Base-by-base conservation (phyloP, 176 grass and related monocot genomes). In the Triticum dicoccoides region DNA sequence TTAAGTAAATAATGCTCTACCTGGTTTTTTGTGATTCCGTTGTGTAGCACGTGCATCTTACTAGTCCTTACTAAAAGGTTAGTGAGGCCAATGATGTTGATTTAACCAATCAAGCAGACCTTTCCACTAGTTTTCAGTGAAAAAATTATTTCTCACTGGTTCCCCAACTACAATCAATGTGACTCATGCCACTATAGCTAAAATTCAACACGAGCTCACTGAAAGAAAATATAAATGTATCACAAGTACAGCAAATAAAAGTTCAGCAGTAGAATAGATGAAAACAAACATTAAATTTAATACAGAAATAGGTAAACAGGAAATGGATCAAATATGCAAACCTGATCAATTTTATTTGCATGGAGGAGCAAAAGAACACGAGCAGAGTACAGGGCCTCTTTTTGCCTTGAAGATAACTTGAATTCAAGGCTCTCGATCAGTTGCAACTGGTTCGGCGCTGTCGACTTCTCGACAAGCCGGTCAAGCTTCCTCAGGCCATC, bases 291-390 rank as follows among this genome's bases (percentile, higher is more conserved):
- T 58, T 58, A 20, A 25, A 39, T 39, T 17, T 39, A 8, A 87
- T 59, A 73, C 7, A 79, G n/a, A 80, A 86, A 33, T 73, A 8
- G 7, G 54, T 77, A 69, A 45, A 65, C 3, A 1, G 0, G 49
- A 51, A 35, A 80, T 81, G 14, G 64, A 77, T 77, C 5, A 65
- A 23, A 12, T n/a, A 56, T 38, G 49, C 58, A 74, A 56, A 98
- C 96, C 88, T 98, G 96, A 73, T 89, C 86, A 4, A 90, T 95
- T 87, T 90, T 95, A 82, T 98, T 95, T 62, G 91, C 64, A 65
- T 94, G 93, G 79, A 98, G 96, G 68, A 98, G 93, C 73, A 95
- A 81, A 84, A 95, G 96, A 79, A 95, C 89, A 38, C 79, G 83
- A 21, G 94, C 91, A 72, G 91, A 93, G 74, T 87, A 95, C 15